Evolutionary conservation across 2,329 filamentous ascomycete genomes (phyloP).

Genomic region (Exophiala spinifera): DNA sequence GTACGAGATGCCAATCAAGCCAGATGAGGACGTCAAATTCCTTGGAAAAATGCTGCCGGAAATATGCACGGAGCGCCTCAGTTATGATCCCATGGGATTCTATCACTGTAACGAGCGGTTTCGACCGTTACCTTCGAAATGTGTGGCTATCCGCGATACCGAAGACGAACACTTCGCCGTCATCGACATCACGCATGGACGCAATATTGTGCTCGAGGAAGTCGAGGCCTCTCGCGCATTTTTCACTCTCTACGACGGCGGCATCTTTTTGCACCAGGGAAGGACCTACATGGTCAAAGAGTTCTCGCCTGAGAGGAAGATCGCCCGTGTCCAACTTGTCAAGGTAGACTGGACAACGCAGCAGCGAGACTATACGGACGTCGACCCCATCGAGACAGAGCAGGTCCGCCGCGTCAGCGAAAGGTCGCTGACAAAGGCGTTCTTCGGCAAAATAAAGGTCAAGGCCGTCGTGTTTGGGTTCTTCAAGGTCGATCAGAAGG

Average conservation of each 20-base stretch:
- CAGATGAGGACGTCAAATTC: conserved; percentile 70
- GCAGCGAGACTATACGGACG: conserved; percentile 89
- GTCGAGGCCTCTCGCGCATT: conserved; percentile 93
- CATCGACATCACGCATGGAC: conserved; percentile 74
- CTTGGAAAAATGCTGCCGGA: conserved; percentile 71
- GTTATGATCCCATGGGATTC: conserved; percentile 72
- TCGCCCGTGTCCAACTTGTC: conserved; percentile 84
- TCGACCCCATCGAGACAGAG: conserved; percentile 90
- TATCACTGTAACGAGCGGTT: conserved; percentile 90
- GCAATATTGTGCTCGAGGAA: conserved; percentile 86
- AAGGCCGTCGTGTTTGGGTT: conserved; percentile 89
- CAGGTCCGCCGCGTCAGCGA: conserved; percentile 68
- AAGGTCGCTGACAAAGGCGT: conserved; percentile 65
- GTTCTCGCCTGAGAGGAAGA: conserved; percentile 72
- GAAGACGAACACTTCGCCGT: conserved; percentile 93
- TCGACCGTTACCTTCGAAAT: conserved; percentile 75
- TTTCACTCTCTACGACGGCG: conserved; percentile 94
- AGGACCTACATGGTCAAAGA: conserved; percentile 87
- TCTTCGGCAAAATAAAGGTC: conserved; percentile 82
- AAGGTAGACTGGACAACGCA: conserved; percentile 93
- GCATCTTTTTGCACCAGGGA: conserved; percentile 96
- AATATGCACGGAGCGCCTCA: conserved; percentile 70
- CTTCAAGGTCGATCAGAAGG: conserved; percentile 89
- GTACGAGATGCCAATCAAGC: conserved; percentile 87
- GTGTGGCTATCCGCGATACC: conserved; percentile 83